A percentile compares a stretch with the other conserved stretches of the same genome.
These are phyloP conservation scores for Fraxinus angustifolia DNA, from an alignment of 305 asterid genomes.

Conservation along the genomic window DNA sequence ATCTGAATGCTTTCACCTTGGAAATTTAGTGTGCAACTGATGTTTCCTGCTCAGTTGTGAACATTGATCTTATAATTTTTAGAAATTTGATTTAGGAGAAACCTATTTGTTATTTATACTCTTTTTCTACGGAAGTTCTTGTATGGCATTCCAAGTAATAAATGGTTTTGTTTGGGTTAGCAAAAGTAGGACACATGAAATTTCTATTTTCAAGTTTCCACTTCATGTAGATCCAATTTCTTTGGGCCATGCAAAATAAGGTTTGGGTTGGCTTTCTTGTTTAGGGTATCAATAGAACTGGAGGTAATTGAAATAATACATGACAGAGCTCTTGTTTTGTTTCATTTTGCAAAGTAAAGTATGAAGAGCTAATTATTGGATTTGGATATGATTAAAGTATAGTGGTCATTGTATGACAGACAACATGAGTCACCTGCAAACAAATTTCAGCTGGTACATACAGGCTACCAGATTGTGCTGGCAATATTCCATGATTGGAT, in stretches of 20 bases:
- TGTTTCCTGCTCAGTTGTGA: background rate
- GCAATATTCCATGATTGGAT: background rate
- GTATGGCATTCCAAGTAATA: background rate
- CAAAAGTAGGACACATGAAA: background rate
- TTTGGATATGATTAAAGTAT: background rate
- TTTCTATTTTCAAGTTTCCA: background rate
- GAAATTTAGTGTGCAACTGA: background rate
- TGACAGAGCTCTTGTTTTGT: background rate
- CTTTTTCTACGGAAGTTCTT: background rate
- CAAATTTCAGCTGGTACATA: background rate
- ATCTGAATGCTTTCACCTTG: background rate
- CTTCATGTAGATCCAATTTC: background rate
- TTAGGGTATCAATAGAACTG: background rate
- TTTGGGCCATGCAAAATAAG: background rate
- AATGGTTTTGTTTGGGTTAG: background rate
- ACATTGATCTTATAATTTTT: background rate
- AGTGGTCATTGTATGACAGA: background rate
- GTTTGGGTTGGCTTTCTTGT: background rate
- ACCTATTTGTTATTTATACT: background rate
- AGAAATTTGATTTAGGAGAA: background rate
- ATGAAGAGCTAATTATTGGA: background rate
- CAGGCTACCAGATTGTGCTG: background rate
- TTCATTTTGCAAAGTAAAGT: background rate
- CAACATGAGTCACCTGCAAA: background rate
- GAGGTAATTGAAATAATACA: background rate